These are phyloP conservation scores for Hirschioporus abietinus DNA, from an alignment of 768 basidiomycete genomes.

Conservation along the genomic window DNA sequence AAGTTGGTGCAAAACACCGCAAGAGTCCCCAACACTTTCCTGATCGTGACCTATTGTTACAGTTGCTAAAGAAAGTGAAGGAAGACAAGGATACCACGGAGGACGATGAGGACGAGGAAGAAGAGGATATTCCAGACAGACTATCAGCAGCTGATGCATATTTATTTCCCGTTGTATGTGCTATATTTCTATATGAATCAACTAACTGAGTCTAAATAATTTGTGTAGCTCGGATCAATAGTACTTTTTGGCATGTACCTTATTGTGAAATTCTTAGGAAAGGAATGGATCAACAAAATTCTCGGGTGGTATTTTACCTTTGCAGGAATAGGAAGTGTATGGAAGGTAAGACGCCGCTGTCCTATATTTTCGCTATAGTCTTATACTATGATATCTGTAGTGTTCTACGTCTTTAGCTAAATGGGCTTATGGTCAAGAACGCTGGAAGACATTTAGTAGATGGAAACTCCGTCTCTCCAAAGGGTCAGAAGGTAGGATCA, in stretches of 20 bases:
- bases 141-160: constrained; percentile 67
- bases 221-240: constrained; percentile 61
- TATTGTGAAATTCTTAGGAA: constrained; percentile 70
- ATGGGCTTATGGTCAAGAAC: constrained; percentile 41
- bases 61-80: constrained; percentile 9
- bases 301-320: constrained; percentile 72
- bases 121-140: constrained; percentile 54
- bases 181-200: constrained; percentile 5
- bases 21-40: constrained; percentile 2
- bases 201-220: constrained; percentile 1
- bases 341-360: constrained; percentile 45
- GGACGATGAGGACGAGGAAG: constrained; percentile 45
- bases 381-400: constrained; percentile 26
- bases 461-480: constrained; percentile 39
- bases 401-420: constrained; percentile 46
- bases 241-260: constrained; percentile 64
- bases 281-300: constrained; percentile 78
- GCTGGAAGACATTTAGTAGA: constrained; percentile 56
- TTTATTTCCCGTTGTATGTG: constrained; percentile 68
- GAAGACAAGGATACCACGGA: constrained; percentile 16
- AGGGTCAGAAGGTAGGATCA: constrained; percentile 38
- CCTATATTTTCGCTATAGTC: constrained; percentile 2
- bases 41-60: neutral
- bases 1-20: constrained; percentile 38
- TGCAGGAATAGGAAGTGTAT: constrained; percentile 59